phyloP scores from a whole-genome alignment of 129 eudicot genomes.

The Deinandra increscens region DNA sequence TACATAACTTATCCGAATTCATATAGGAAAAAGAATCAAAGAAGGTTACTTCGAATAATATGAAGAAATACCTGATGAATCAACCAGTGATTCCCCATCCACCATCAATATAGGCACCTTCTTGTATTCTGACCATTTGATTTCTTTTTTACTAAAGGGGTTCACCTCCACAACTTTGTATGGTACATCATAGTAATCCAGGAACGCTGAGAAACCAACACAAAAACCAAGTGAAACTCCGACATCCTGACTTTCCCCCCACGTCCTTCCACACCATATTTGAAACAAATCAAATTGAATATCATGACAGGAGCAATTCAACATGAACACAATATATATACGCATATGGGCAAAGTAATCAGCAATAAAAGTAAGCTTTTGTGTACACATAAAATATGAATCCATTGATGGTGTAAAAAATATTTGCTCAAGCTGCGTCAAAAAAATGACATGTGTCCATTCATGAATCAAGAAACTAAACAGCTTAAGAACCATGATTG shows the following conservation, averaged over 20 bases:
- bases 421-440: no score
- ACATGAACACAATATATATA: no score
- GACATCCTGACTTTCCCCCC: not conserved
- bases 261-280: not conserved
- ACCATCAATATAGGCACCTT: conserved; percentile 82
- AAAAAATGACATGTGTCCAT: no score
- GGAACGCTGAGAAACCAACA: conserved; percentile 53
- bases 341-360: no score
- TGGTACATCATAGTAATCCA: conserved; percentile 72
- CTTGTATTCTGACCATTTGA: conserved; percentile 82
- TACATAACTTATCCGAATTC: not conserved
- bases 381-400: no score
- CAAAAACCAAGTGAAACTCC: not conserved
- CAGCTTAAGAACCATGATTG: no score
- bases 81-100: conserved; percentile 68
- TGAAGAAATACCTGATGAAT: conserved; percentile 66
- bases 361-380: no score
- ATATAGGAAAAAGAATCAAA: not conserved
- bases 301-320: no score
- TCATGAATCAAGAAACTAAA: no score
- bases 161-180: conserved; percentile 82
- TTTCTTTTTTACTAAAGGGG: conserved; percentile 76
- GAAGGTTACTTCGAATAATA: not conserved
- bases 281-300: not conserved
- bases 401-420: no score